Evolutionary conservation across 1,284 basidiomycete genomes (phyloP), one percentile per base, ranked within the genome.

Genomic region (Papiliotrema fonsecae): DNA sequence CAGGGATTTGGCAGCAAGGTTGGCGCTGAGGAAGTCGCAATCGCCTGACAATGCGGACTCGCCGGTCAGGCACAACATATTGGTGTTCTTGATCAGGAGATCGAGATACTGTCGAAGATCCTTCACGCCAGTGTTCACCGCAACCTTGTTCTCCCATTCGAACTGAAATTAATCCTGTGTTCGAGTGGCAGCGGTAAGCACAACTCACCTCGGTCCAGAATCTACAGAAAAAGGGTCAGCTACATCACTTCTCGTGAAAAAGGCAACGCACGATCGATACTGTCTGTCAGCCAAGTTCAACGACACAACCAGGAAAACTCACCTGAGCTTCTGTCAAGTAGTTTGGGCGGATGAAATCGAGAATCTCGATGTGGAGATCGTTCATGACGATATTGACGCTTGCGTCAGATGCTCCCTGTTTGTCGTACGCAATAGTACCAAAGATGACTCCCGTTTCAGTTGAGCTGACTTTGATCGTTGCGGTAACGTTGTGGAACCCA

Each of bases 321-420:
- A 89, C 89, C 81, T 94, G 88, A 27, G 87, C 84, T 73, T 99
- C 94, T 51, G 86, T 96, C 75, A 92, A 96, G 67, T 88, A 88
- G 4, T 92, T 90, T 0, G 94, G 93, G 72, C 96, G 91, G 77
- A 98, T 98, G 74, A 97, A 98, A 73, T 97, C 94, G 88, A 98
- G 94, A 60, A 98, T 97, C 73, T 98, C 96, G 58, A 97, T 90
- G 74, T 97, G 92, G 47, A 97, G 92, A 73, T 97, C 93, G 73
- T 92, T 96, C 62, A 96, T 73, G 43, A 97, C 93, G 32, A 90
- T 91, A 71, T 65, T 79, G 45, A 70, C 70, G 73, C 84, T 90
- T 42, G 84, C 84, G 67, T 94, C 89, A 0, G 84, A 79, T 60
- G 92, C 83, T 41, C 85, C 87, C 4, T 84, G 83, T n/a, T 87